Evolutionary conservation across 768 basidiomycete species (phyloP).

Genomic region (Botryobasidium botryosum): DNA sequence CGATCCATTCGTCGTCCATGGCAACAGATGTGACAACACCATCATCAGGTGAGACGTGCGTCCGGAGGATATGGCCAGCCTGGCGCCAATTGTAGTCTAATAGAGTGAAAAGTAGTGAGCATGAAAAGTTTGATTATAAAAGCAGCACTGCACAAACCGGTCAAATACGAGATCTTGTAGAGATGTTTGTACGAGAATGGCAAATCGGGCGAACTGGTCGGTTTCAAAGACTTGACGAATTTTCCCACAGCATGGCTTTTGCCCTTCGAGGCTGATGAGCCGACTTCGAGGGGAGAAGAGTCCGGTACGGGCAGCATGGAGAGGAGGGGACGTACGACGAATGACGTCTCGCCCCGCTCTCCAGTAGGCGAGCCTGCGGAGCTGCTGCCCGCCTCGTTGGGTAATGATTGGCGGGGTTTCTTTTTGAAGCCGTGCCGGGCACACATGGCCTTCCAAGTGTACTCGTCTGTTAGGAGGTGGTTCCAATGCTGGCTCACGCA

Average conservation of each 20-base stretch:
- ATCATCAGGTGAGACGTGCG: constrained; percentile 33
- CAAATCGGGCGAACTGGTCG: too few relatives aligned
- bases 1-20: constrained; percentile 66
- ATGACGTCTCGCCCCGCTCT: too few relatives aligned
- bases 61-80: constrained; percentile 51
- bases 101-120: constrained; percentile 2
- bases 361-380: too few relatives aligned
- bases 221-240: too few relatives aligned
- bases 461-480: constrained; percentile 51
- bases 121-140: background rate
- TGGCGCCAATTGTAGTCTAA: constrained; percentile 67
- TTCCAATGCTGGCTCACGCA: constrained; percentile 62
- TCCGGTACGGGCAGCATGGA: too few relatives aligned
- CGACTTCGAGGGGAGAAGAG: too few relatives aligned
- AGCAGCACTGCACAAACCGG: constrained; percentile 30
- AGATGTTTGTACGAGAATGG: constrained; percentile 45
- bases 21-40: constrained; percentile 79
- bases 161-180: constrained; percentile 57
- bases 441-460: constrained; percentile 68
- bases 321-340: too few relatives aligned
- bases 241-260: too few relatives aligned
- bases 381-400: too few relatives aligned
- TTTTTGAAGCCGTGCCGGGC: constrained; percentile 34
- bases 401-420: too few relatives aligned
- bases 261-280: too few relatives aligned